Evolutionary conservation across 768 basidiomycete genomes (phyloP), one percentile per base, ranked within the genome.

Genomic region (Melanogaster broomeanus): DNA sequence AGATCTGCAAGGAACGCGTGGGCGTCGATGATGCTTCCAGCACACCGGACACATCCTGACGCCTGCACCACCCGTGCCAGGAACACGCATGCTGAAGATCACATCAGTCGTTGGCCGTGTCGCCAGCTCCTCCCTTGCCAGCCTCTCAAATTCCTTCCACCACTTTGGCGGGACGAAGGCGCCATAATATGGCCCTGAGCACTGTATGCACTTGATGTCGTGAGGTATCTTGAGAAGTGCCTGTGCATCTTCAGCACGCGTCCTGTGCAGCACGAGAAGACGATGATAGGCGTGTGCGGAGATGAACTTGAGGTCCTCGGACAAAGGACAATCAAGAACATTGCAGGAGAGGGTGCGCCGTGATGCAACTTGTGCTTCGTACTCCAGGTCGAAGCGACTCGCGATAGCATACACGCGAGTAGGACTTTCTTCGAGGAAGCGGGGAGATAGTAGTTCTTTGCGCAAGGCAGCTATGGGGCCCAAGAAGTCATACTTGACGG

Each of bases 331-430:
- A 30, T 82, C 80, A 24, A 85, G 71, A 48, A 88, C 62, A 50
- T 81, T 74, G 25, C 76, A 64, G 43, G 63, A 59, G 12, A 88
- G 78, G 0, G 87, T 86, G 60, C 80, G 69, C 9, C 67, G 71
- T 16, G 87, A 87, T 6, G 87, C 85, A 41, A 80, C 61, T 51
- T 74, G 74, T 11, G 83, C 81, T 62, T 88, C 87, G 27, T 81
- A 77, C 40, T 84, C 79, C 15, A 90, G 67, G 19, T 83, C 82
- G 50, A 78, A 83, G 4, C 83, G 81, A 51, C 79, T 81, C 2
- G 88, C 86, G 37, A 88, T 81, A 24, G 87, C 85, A 57, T 85
- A 90, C 2, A 88, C 84, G 13, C 84, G 81, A 13, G 75, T 73
- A 9, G 88, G 83, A 12, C 72, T 72, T 13, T 68, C 58, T 31